Evolutionary conservation across 2,329 filamentous ascomycete genomes (phyloP), one percentile per base, ranked within the genome.

Genomic region (Pyrenochaeta sp.): DNA sequence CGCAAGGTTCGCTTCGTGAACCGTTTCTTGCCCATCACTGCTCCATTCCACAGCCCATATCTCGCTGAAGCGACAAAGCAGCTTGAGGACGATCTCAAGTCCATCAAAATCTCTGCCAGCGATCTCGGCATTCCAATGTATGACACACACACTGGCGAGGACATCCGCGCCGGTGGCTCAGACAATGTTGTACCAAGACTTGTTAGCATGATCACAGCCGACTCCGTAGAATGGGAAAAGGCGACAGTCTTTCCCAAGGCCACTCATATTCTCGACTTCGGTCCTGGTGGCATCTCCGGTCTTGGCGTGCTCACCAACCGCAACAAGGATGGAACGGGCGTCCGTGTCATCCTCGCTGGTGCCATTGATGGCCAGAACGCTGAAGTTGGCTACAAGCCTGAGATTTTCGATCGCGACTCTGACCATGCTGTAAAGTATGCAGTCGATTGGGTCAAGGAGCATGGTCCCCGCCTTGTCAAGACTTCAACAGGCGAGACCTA

Each of bases 261-360:
- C 14, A 96, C 93, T 3, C 94, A 99, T 70, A 89, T 99, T 43
- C 78, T 99, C 38, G 94, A 99, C 75, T 97, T 99, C 61, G 94
- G 95, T 32, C 94, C 94, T 15, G 94, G 94, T 65, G 95, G 94
- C 51, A 94, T 97, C 55, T 99, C 94, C 17, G 95, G 95, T 54
- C 86, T 99, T 15, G 95, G 94, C 66, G 89, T 96, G 31, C 79
- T 99, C 53, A 99, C 94, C 44, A 97, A 96, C 80, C 90, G 94
- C 63, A 99, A 97, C 82, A 99, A 99, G 79, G 95, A 99, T 72
- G 94, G 94, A 53, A 97, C 91, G 44, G 94, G 94, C 63, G 94
- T 99, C 23, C 90, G 93, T 49, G 92, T 99, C 55, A 96, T 99
- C 56, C 82, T 99, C 45, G 94, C 91, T 29, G 94, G 95, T 53